Conservation (phyloP, 306 rosid genomes). For the Pyrus betulifolia region DNA sequence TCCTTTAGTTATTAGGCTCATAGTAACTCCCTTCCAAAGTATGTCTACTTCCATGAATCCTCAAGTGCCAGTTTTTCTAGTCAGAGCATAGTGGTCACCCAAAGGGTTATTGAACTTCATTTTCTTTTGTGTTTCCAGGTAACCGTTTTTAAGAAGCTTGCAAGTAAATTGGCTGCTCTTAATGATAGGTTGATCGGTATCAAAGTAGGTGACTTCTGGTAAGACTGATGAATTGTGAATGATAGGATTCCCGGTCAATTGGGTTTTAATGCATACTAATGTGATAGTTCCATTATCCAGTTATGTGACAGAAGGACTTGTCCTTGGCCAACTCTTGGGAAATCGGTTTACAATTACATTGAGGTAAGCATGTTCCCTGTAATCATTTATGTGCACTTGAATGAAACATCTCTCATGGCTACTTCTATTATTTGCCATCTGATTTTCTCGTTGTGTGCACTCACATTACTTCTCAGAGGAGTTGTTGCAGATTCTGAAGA, state of each 20-base stretch:
- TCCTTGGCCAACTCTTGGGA: constrained; percentile 91
- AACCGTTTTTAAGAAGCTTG: constrained; percentile 77
- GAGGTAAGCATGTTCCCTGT: constrained; percentile 48
- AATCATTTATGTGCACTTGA: constrained; percentile 11
- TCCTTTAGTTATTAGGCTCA: background rate
- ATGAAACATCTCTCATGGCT: background rate
- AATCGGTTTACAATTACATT: constrained; percentile 77
- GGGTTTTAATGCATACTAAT: constrained; percentile 14
- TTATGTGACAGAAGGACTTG: constrained; percentile 75
- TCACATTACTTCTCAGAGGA: constrained; percentile 61
- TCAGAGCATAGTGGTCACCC: background rate
- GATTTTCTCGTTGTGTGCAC: background rate
- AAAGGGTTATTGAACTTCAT: background rate
- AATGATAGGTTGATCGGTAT: constrained; percentile 80
- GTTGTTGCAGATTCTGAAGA: constrained; percentile 87
- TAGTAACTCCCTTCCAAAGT: background rate
- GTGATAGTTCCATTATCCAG: constrained; percentile 42
- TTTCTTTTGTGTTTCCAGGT: constrained; percentile 51
- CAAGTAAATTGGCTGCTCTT: constrained; percentile 76
- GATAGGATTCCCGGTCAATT: background rate
- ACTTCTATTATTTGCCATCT: background rate
- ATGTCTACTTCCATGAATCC: background rate
- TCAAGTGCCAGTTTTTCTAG: background rate
- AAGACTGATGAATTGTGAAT: constrained; percentile 26
- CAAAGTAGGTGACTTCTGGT: constrained; percentile 93